Percentiles rank a stretch among this genome's conserved stretches.
phyloP scores from a whole-genome alignment of 108 stramenopile species.

The Cyclostephanos invisitatus region DNA sequence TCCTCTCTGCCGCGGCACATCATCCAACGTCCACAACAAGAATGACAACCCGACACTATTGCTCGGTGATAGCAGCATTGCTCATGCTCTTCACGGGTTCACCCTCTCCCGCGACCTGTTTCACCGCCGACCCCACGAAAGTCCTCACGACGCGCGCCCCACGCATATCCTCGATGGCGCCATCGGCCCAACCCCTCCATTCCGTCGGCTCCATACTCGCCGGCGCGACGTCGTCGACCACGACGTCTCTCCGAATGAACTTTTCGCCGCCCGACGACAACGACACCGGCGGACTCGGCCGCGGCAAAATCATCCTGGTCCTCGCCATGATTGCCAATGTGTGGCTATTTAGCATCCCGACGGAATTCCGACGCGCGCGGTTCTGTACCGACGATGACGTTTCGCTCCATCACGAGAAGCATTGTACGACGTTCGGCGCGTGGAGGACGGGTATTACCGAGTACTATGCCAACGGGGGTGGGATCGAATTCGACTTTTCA shows the following conservation, averaged over 20 bases:
- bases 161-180: background rate
- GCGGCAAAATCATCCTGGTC: constrained; percentile 24
- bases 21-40: too few relatives aligned
- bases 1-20: too few relatives aligned
- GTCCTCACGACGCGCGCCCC: background rate
- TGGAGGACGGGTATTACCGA: constrained; percentile 47
- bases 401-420: constrained; percentile 38
- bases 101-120: background rate
- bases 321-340: constrained; percentile 32
- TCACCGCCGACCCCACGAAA: background rate
- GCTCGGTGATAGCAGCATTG: background rate
- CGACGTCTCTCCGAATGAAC: constrained; percentile 26
- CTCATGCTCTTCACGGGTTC: background rate
- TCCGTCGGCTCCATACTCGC: constrained; percentile 1
- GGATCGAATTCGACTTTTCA: constrained; percentile 44
- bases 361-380: constrained; percentile 54
- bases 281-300: constrained; percentile 25
- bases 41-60: too few relatives aligned
- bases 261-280: constrained; percentile 15
- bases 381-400: constrained; percentile 51
- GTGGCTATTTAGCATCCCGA: constrained; percentile 57
- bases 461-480: constrained; percentile 59
- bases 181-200: background rate
- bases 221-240: constrained; percentile 2
- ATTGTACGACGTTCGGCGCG: constrained; percentile 49